A percentile compares a stretch with the other conserved stretches of the same genome.
Conservation (phyloP, 139 green algal genomes). For the Spirogloea muscicola region DNA sequence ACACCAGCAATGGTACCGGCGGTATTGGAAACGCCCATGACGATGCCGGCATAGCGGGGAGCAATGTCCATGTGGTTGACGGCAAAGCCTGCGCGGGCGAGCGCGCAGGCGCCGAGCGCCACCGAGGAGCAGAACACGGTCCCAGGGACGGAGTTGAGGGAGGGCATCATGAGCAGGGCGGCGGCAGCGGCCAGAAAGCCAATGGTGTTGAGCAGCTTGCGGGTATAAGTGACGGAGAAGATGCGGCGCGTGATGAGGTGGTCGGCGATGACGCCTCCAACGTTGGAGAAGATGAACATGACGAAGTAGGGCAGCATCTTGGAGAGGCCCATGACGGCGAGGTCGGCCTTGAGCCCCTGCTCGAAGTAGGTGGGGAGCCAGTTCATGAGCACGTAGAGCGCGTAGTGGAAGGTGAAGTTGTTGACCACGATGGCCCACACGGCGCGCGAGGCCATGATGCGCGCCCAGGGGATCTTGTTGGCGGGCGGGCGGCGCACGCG, state of each 20-base stretch:
- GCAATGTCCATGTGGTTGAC: slow-evolving; percentile 90
- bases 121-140: slow-evolving; percentile 54
- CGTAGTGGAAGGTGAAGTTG: slow-evolving; percentile 99
- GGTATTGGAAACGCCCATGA: slow-evolving; percentile 92
- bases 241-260: slow-evolving; percentile 65
- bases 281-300: slow-evolving; percentile 77
- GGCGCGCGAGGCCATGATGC: slow-evolving; percentile 65
- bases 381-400: slow-evolving; percentile 98
- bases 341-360: slow-evolving; percentile 69
- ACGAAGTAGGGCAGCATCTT: slow-evolving; percentile 88
- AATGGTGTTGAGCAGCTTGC: slow-evolving; percentile 86
- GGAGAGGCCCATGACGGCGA: slow-evolving; percentile 65
- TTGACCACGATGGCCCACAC: slow-evolving; percentile 94
- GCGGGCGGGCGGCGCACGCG: too few species aligned
- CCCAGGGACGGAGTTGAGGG: slow-evolving; percentile 6
- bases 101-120: slow-evolving; percentile 53
- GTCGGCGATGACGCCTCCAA: slow-evolving; percentile 66
- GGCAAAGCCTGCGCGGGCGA: slow-evolving; percentile 86
- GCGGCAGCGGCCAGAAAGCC: slow-evolving; percentile 49
- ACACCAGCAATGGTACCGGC: slow-evolving; percentile 81
- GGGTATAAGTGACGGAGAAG: slow-evolving; percentile 55
- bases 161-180: slow-evolving; percentile 49
- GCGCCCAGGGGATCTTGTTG: slow-evolving; percentile 60
- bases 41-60: slow-evolving; percentile 82
- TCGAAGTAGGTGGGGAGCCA: slow-evolving; percentile 98